phyloP scores from a whole-genome alignment of 371 early-diverging fungal genomes.

The Apophysomyces sp. region DNA sequence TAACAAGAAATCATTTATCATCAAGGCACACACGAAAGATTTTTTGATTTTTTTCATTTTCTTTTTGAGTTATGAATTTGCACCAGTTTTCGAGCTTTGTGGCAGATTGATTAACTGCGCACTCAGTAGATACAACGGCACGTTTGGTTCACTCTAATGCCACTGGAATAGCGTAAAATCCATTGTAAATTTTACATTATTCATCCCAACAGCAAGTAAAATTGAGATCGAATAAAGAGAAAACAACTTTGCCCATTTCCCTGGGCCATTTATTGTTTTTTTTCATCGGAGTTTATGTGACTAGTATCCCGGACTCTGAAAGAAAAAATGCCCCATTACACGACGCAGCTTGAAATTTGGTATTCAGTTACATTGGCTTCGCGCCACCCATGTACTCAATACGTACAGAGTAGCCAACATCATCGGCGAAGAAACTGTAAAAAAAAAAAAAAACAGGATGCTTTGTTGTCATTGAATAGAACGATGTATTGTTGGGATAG shows the following conservation, averaged over 20 bases:
- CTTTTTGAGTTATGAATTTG: slow-evolving; percentile 10
- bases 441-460: too few species aligned
- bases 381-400: too few species aligned
- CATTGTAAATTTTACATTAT: slow-evolving; percentile 5
- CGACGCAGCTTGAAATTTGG: too few species aligned
- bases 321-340: too few species aligned
- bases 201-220: slow-evolving; percentile 10
- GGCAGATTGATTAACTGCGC: slow-evolving; percentile 31
- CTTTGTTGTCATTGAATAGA: too few species aligned
- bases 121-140: slow-evolving; percentile 37
- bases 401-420: too few species aligned
- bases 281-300: slow-evolving; percentile 1
- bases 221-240: slow-evolving; percentile 32
- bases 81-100: slow-evolving; percentile 31
- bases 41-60: neutral
- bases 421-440: too few species aligned
- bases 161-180: slow-evolving; percentile 9
- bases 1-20: too few species aligned
- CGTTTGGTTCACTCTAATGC: slow-evolving; percentile 11
- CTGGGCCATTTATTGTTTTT: slow-evolving; percentile 11
- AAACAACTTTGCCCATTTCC: neutral
- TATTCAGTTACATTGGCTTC: too few species aligned
- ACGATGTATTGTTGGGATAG: too few species aligned
- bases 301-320: neutral
- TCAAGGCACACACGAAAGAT: too few species aligned